Base-by-base conservation (phyloP, 495 filamentous ascomycete species). In the Penicillium crystallinum region DNA sequence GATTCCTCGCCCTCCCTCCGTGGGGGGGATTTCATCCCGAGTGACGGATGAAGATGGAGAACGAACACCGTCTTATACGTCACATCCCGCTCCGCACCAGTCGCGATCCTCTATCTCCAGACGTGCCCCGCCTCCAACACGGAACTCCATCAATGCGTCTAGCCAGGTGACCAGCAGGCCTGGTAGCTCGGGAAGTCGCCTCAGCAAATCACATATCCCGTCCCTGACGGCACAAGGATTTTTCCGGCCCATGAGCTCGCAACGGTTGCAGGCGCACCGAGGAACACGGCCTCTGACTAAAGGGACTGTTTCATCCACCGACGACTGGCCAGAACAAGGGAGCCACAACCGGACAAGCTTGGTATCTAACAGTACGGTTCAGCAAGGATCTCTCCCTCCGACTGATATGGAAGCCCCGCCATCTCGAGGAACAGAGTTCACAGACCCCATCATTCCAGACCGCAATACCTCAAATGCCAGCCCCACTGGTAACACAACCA, bases 171-270 rank as follows among this genome's bases (percentile, higher is more conserved):
- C 74, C 19, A 75, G 69, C 55, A 64, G 85, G 56, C 86, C 87
- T 10, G 67, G 70, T 21, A 87, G 81, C 54, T 80, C 86, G 2
- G 79, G 78, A 3, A 90, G 87, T 64, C 80, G 84, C 60, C 87
- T 90, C 42, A 89, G 87, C 65, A 80, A 84, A 61, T 91, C 88
- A 15, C 93, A 98, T 75, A 92, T 95, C 31, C 91, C 93, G 7
- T 88, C 87, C 1, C 72, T 98, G 25, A 84, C 90, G 7, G 90
- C 90, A 12, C 86, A 91, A 56, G 92, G 87, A 17, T 97, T 98
- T 68, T 96, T 96, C 59, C 85, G 86, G 8, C 93, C 93, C 15
- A 95, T 98, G 93, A 97, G 91, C 71, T 95, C 90, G 19, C 91
- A 97, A 67, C 83, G 89, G 63, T 75, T 97, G 42, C 93, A 98